Evolutionary conservation across 106 monocot species (phyloP).

Genomic region (Acorus gramineus): DNA sequence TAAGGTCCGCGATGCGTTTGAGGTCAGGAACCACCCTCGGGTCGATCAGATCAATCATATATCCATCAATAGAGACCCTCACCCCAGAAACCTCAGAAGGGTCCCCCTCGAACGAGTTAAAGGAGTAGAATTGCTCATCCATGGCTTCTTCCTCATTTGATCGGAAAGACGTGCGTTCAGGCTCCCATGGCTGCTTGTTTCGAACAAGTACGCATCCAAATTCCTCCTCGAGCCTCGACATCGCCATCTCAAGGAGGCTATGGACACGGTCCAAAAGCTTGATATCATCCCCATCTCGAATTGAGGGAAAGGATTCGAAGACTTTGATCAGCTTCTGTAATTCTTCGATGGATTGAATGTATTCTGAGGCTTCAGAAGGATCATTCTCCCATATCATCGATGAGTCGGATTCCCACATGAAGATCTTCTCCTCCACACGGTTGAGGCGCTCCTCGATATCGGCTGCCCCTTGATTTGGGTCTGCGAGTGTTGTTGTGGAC

Average conservation of each 20-base stretch:
- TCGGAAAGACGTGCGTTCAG: slow-evolving; percentile 39
- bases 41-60: slow-evolving; percentile 33
- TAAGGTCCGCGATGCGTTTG: slow-evolving; percentile 44
- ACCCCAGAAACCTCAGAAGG: slow-evolving; percentile 20
- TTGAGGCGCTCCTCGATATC: slow-evolving; percentile 21
- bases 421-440: slow-evolving; percentile 25
- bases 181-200: slow-evolving; percentile 29
- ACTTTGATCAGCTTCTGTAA: slow-evolving; percentile 23
- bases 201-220: slow-evolving; percentile 39
- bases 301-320: slow-evolving; percentile 3
- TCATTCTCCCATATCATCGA: slow-evolving; percentile 30
- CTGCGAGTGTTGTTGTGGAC: no score
- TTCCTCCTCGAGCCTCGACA: slow-evolving; percentile 64
- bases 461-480: no score
- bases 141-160: slow-evolving; percentile 31
- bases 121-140: slow-evolving; percentile 23
- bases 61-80: slow-evolving; percentile 15
- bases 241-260: slow-evolving; percentile 43
- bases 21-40: slow-evolving; percentile 33
- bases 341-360: slow-evolving; percentile 29
- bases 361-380: slow-evolving; percentile 28
- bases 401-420: slow-evolving; percentile 33
- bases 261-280: slow-evolving; percentile 17
- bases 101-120: slow-evolving; percentile 40
- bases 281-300: background rate